A percentile compares a stretch with the other conserved stretches of the same genome.
Evolutionary conservation across 345 rosid species (phyloP).

Genomic region (Citrus glauca): DNA sequence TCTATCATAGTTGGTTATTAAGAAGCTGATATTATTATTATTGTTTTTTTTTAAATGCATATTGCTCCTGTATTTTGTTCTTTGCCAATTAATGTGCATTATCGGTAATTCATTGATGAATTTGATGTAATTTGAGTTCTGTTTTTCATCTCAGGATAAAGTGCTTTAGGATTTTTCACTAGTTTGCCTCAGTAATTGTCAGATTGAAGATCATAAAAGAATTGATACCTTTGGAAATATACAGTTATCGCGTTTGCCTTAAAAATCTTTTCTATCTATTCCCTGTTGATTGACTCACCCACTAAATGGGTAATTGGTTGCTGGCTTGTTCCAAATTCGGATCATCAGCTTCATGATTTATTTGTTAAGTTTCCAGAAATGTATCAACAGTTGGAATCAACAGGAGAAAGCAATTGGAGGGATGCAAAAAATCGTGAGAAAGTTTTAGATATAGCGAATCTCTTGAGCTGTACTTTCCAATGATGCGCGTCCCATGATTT

Average conservation of each 20-base stretch:
- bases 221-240: not conserved
- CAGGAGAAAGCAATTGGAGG: not conserved
- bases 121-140: not conserved
- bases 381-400: not conserved
- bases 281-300: too few relatives aligned
- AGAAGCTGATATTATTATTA: conserved; percentile 13
- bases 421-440: not conserved
- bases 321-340: not conserved
- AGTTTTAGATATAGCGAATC: not conserved
- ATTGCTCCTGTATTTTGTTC: conserved; percentile 14
- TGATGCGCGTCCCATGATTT: not conserved
- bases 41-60: conserved; percentile 3
- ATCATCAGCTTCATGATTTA: not conserved
- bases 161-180: not conserved
- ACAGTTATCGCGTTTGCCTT: not conserved
- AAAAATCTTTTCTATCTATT: too few relatives aligned
- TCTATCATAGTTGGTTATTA: conserved; percentile 26
- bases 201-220: not conserved
- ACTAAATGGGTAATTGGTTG: not conserved
- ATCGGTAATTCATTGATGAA: not conserved
- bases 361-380: not conserved
- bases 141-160: not conserved
- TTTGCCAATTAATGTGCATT: conserved; percentile 1
- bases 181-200: not conserved
- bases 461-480: not conserved